Base-by-base conservation (phyloP, 2,329 filamentous ascomycete species). In the Cladosporium sp. region DNA sequence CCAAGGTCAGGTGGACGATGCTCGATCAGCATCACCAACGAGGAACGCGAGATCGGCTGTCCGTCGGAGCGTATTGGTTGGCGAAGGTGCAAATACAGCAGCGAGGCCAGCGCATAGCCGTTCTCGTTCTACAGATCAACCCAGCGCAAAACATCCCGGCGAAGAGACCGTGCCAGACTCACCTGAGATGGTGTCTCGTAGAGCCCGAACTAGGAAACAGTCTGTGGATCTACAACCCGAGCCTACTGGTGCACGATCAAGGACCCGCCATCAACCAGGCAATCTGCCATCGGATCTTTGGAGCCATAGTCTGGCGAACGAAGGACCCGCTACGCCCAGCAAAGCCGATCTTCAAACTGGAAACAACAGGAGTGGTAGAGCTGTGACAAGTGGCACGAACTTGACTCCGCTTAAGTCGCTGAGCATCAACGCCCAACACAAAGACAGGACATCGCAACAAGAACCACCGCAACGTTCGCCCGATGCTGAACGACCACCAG, bases 331-430 rank as follows among this genome's bases (percentile, higher is more conserved):
- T 5, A 58, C 54, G 18, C 58, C 48, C 3, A 48, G 48, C 25
- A 65, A 67, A 34, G 32, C 57, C 1, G 67, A 69, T 18, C 57
- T 63, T 26, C 43, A 23, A 2, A 43, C 7, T 34, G 36, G 62
- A 65, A 32, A 34, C 63, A 28, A 68, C 65, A 30, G 68, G 67
- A 32, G 67, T 53, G 67, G 66, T 26, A 70, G 71, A 25, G 58
- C 68, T 25, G 70, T 72, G 18, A 72, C 70, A 10, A 70, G 68
- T 39, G 70, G 69, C n/a, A 72, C 69, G 5, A 65, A 65, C 11
- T 64, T 67, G n/a, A 73, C 71, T 1, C 71, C 73, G 14, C 67
- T 76, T 6, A 69, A 72, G 53, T 67, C 72, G 23, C 68, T 75
- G 30, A 73, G 67, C 58, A 69, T 72, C 58, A 75, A 75, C 58